Evolutionary conservation across 2,329 filamentous ascomycete genomes (phyloP).

Genomic region (Stemphylium lycopersici): DNA sequence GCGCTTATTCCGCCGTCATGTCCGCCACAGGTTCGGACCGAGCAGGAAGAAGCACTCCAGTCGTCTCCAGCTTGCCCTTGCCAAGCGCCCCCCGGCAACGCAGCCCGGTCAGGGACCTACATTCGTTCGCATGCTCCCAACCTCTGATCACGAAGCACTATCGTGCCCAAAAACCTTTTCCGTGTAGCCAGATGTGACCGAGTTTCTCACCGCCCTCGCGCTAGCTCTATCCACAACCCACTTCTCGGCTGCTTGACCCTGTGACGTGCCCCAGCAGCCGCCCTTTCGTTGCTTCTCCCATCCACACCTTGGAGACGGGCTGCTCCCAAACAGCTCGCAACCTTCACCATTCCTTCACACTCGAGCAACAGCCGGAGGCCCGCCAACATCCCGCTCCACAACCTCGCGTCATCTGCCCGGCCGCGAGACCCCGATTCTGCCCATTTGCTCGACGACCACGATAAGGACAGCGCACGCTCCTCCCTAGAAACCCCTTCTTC

Average conservation of each 20-base stretch:
- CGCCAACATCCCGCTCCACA: slow-evolving; percentile 87
- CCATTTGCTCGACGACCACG: slow-evolving; percentile 54
- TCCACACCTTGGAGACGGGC: slow-evolving; percentile 42
- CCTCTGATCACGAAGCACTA: slow-evolving; percentile 37
- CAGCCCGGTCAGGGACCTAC: slow-evolving; percentile 20
- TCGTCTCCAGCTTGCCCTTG: not conserved
- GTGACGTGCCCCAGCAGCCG: slow-evolving; percentile 41
- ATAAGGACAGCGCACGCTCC: slow-evolving; percentile 59
- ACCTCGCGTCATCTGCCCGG: slow-evolving; percentile 61
- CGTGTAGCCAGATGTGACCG: slow-evolving; percentile 43
- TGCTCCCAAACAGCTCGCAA: slow-evolving; percentile 65
- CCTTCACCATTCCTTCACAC: slow-evolving; percentile 82
- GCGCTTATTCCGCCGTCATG: not conserved
- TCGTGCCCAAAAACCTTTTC: slow-evolving; percentile 25
- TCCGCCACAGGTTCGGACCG: slow-evolving; percentile 13
- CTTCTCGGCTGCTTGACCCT: slow-evolving; percentile 32
- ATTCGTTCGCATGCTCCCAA: slow-evolving; percentile 25
- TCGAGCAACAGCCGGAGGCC: slow-evolving; percentile 68
- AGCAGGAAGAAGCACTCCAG: slow-evolving; percentile 3
- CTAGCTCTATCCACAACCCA: slow-evolving; percentile 26
- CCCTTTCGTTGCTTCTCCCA: slow-evolving; percentile 32
- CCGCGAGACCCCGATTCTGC: slow-evolving; percentile 48
- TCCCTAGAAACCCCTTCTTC: slow-evolving; percentile 62
- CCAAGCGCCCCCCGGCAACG: slow-evolving; percentile 9
- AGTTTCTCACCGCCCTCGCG: slow-evolving; percentile 37